Conservation (phyloP, 352 stramenopile species). For the Pythium dissimile region DNA sequence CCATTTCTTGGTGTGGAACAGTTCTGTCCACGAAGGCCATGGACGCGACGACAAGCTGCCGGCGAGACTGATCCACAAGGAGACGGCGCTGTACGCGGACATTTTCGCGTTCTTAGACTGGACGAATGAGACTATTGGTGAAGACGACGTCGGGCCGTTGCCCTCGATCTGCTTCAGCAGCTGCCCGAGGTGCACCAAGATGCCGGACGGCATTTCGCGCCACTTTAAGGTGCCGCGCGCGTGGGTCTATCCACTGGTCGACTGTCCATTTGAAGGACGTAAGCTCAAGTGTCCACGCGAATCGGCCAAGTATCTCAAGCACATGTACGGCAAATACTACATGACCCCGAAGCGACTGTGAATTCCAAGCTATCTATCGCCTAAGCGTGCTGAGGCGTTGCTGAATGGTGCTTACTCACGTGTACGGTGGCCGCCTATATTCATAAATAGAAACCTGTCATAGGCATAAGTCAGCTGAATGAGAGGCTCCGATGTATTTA, state of each 20-base stretch:
- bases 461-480: too few species aligned
- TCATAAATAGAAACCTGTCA: too few species aligned
- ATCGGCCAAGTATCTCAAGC: conserved; percentile 17
- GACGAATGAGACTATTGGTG: background rate
- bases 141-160: conserved; percentile 16
- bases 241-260: conserved; percentile 26
- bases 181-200: conserved; percentile 15
- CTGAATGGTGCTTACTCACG: too few species aligned
- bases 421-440: too few species aligned
- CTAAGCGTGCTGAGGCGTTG: background rate
- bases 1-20: conserved; percentile 21
- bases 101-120: conserved; percentile 30
- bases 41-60: conserved; percentile 25
- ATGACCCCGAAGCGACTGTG: background rate
- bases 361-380: background rate
- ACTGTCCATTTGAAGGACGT: conserved; percentile 21
- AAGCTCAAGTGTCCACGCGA: conserved; percentile 24
- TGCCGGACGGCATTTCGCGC: background rate
- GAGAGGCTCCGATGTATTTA: too few species aligned
- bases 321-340: conserved; percentile 19
- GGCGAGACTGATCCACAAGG: conserved; percentile 18
- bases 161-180: conserved; percentile 26
- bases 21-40: conserved; percentile 8
- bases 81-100: conserved; percentile 29
- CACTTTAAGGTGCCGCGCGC: conserved; percentile 21